A percentile compares a stretch with the other conserved stretches of the same genome.
Evolutionary conservation across 208 protist genomes (phyloP).

Genomic region (Novymonas esmeraldas): DNA sequence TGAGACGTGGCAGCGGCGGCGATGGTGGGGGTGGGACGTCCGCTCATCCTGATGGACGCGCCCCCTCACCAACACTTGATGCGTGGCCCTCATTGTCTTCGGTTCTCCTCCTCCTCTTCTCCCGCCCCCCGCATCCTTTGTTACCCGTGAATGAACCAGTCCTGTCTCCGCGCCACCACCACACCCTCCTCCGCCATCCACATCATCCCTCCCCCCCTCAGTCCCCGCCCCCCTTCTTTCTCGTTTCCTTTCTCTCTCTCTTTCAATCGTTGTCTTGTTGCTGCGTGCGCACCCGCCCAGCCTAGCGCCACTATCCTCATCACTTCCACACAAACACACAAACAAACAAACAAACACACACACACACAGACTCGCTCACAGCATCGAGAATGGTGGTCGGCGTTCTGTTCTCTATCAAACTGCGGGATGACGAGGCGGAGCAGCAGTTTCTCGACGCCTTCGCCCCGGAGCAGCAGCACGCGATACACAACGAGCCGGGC

Average conservation of each 20-base stretch:
- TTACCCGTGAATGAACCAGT: too few relatives aligned
- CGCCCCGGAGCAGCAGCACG: conserved; percentile 45
- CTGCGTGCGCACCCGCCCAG: too few relatives aligned
- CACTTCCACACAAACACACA: background rate
- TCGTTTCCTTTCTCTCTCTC: background rate
- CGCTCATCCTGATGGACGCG: too few relatives aligned
- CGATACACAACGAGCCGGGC: conserved; percentile 54
- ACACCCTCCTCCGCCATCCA: background rate
- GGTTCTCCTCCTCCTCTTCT: too few relatives aligned
- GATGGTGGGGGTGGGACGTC: too few relatives aligned
- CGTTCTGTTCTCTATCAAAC: conserved; percentile 52
- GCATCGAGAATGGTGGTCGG: conserved; percentile 51
- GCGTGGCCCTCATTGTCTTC: too few relatives aligned
- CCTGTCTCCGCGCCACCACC: background rate
- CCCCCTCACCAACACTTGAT: too few relatives aligned
- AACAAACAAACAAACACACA: conserved; percentile 5
- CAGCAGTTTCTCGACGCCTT: conserved; percentile 47
- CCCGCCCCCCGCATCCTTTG: too few relatives aligned
- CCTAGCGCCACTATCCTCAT: too few relatives aligned
- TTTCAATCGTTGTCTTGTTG: background rate
- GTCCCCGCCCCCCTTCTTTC: too few relatives aligned
- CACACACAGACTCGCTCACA: background rate
- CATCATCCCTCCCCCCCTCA: too few relatives aligned
- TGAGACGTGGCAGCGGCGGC: too few relatives aligned
- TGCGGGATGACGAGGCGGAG: conserved; percentile 41